A percentile compares a stretch with the other conserved stretches of the same genome.
These are phyloP conservation scores for Vaccinium darrowii DNA, from an alignment of 148 eudicot species.

Conservation along the genomic window DNA sequence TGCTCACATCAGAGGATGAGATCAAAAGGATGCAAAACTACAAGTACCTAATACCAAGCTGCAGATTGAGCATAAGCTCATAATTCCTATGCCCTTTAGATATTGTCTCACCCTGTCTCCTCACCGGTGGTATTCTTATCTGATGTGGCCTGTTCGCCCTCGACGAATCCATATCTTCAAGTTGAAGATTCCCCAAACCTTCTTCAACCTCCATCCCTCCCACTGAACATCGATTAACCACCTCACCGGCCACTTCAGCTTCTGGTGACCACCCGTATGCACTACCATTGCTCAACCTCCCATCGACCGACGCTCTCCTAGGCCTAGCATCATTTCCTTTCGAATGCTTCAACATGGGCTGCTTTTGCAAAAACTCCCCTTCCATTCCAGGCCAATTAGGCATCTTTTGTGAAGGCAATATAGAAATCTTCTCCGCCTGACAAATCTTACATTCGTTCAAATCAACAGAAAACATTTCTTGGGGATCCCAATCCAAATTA, in stretches of 20 bases:
- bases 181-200: conserved; percentile 28
- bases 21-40: neutral
- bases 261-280: conserved; percentile 23
- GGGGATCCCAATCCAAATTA: conserved; percentile 62
- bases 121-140: conserved; percentile 60
- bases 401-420: conserved; percentile 86
- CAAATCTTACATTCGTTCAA: conserved; percentile 46
- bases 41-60: conserved; percentile 75
- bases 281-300: conserved; percentile 42
- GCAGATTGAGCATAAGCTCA: conserved; percentile 95
- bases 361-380: conserved; percentile 33
- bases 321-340: conserved; percentile 51
- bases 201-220: conserved; percentile 25
- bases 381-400: conserved; percentile 51
- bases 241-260: conserved; percentile 34
- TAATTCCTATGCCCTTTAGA: conserved; percentile 82
- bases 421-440: conserved; percentile 51
- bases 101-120: conserved; percentile 80
- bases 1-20: neutral
- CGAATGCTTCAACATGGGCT: conserved; percentile 55
- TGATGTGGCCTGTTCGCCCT: conserved; percentile 40
- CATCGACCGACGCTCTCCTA: conserved; percentile 73
- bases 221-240: conserved; percentile 28
- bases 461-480: conserved; percentile 48
- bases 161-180: conserved; percentile 25